phyloP scores from a whole-genome alignment of 2,329 filamentous ascomycete species.

The Venturiaceae sp. region DNA sequence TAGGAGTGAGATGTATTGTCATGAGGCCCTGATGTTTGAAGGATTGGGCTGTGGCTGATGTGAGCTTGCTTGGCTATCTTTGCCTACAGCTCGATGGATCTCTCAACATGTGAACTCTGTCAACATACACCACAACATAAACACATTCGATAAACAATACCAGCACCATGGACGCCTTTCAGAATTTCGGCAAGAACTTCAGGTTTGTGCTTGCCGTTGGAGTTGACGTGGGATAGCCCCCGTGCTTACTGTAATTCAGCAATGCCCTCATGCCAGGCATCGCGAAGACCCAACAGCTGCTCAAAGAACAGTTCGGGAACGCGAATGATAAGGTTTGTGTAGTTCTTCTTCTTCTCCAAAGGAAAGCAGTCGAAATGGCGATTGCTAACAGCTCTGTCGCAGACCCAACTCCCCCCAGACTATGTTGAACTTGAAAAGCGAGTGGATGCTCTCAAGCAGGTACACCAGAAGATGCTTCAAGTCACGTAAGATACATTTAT shows the following conservation, averaged over 20 bases:
- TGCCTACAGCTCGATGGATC: too few relatives aligned
- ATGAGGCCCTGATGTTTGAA: background rate
- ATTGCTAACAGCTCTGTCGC: constrained; percentile 5
- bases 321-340: constrained; percentile 74
- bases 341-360: too few relatives aligned
- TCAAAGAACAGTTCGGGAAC: constrained; percentile 94
- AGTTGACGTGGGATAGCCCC: too few relatives aligned
- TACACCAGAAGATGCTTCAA: constrained; percentile 92
- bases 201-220: constrained; percentile 45
- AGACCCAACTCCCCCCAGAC: constrained; percentile 94
- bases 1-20: background rate
- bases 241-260: constrained; percentile 40
- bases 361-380: background rate
- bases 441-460: constrained; percentile 92
- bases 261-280: constrained; percentile 86
- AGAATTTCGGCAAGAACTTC: constrained; percentile 62
- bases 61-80: background rate
- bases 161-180: constrained; percentile 55
- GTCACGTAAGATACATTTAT: too few relatives aligned
- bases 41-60: background rate
- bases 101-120: background rate
- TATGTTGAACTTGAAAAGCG: constrained; percentile 98
- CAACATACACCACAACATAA: background rate
- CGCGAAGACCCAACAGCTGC: constrained; percentile 89
- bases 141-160: background rate